A percentile compares a stretch with the other conserved stretches of the same genome.
phyloP scores from a whole-genome alignment of 805 yeast species.

The Cyberlindnera xishuangbannaensis region DNA sequence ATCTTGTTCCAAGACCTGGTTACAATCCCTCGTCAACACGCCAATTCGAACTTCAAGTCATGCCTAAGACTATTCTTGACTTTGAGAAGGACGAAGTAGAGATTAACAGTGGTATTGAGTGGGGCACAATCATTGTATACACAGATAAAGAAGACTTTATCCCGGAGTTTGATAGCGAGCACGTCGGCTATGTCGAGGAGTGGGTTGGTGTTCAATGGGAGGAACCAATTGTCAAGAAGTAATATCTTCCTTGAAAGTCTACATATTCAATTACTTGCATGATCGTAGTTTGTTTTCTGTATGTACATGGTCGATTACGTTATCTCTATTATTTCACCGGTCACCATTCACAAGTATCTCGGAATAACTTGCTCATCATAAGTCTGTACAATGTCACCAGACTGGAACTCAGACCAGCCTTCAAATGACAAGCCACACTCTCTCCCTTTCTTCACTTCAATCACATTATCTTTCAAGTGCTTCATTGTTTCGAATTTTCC shows the following conservation, averaged over 20 bases:
- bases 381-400: constrained; percentile 71
- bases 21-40: constrained; percentile 55
- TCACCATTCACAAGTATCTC: constrained; percentile 34
- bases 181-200: constrained; percentile 78
- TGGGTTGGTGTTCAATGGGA: constrained; percentile 90
- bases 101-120: constrained; percentile 79
- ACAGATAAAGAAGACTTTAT: constrained; percentile 65
- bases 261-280: too few species aligned
- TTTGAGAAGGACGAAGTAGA: constrained; percentile 48
- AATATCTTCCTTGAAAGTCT: background rate
- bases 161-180: constrained; percentile 51
- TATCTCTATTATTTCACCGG: too few species aligned
- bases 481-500: constrained; percentile 72
- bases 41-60: constrained; percentile 80
- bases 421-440: constrained; percentile 86
- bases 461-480: constrained; percentile 73
- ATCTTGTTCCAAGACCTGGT: constrained; percentile 50
- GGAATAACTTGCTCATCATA: constrained; percentile 60
- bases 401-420: constrained; percentile 60
- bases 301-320: too few species aligned
- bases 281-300: too few species aligned
- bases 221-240: constrained; percentile 24
- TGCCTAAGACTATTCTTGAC: constrained; percentile 89
- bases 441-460: constrained; percentile 72
- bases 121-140: constrained; percentile 90